Evolutionary conservation across 257 asterid genomes (phyloP).

Genomic region (Echium plantagineum): DNA sequence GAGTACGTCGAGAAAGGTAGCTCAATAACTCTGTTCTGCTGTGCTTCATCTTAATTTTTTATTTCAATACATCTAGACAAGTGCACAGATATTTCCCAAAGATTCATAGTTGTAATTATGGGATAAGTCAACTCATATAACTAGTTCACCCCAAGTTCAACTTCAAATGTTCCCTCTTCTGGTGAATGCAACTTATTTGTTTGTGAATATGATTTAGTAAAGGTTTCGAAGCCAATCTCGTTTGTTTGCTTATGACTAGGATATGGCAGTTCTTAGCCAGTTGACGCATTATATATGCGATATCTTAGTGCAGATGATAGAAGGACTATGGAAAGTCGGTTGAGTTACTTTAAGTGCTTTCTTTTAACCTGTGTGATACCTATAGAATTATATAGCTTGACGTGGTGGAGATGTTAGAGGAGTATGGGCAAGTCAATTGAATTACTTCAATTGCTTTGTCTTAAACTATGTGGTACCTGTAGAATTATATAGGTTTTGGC

Average conservation of each 20-base stretch:
- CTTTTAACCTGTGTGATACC: background rate
- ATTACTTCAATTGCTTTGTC: background rate
- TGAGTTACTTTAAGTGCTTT: too few relatives aligned
- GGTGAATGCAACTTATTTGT: too few relatives aligned
- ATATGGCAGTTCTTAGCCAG: background rate
- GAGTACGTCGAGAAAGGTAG: conserved; percentile 41
- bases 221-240: too few relatives aligned
- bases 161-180: too few relatives aligned
- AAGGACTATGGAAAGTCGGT: background rate
- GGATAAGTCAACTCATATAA: too few relatives aligned
- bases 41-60: background rate
- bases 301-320: background rate
- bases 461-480: background rate
- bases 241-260: too few relatives aligned
- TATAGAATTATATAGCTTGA: background rate
- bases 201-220: too few relatives aligned
- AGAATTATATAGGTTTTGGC: background rate
- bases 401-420: background rate
- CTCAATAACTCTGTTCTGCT: conserved; percentile 9
- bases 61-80: too few relatives aligned
- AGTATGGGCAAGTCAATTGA: background rate
- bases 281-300: background rate
- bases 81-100: too few relatives aligned
- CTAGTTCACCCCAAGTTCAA: too few relatives aligned
- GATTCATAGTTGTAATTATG: too few relatives aligned